Percentiles rank a stretch among this genome's conserved stretches.
Evolutionary conservation across 1,139 yeast genomes (phyloP).

Genomic region (Insectozyma bohioensis): DNA sequence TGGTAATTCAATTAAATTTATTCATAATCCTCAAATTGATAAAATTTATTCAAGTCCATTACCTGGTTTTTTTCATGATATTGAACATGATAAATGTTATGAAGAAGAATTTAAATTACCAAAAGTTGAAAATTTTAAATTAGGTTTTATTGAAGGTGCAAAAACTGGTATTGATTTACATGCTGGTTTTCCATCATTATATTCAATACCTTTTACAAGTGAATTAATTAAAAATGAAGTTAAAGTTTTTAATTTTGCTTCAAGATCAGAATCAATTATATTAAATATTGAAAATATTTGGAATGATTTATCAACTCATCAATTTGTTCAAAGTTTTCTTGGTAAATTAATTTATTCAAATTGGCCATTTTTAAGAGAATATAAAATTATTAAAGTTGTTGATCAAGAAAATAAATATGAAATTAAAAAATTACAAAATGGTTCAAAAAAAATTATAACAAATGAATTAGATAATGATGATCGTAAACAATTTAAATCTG

Average conservation of each 20-base stretch:
- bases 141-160: conserved; percentile 70
- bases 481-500: conserved; percentile 36
- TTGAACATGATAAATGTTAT: conserved; percentile 75
- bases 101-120: conserved; percentile 59
- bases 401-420: conserved; percentile 55
- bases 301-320: conserved; percentile 48
- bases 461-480: conserved; percentile 44
- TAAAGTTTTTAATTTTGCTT: conserved; percentile 79
- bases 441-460: conserved; percentile 34
- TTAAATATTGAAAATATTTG: conserved; percentile 57
- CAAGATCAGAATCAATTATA: conserved; percentile 79
- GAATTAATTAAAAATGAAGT: conserved; percentile 61
- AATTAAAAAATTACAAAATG: conserved; percentile 29
- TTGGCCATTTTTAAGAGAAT: conserved; percentile 91
- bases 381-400: conserved; percentile 62
- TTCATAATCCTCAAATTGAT: conserved; percentile 75
- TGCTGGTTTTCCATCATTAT: conserved; percentile 89
- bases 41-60: conserved; percentile 73
- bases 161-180: conserved; percentile 64
- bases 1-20: conserved; percentile 68
- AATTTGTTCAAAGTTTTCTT: conserved; percentile 57
- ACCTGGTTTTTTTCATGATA: conserved; percentile 73
- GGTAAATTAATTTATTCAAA: conserved; percentile 67
- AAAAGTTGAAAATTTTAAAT: conserved; percentile 44
- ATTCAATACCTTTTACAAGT: conserved; percentile 60